These are phyloP conservation scores for Suillus hirtellus DNA, from an alignment of 768 basidiomycete species.

Conservation along the genomic window DNA sequence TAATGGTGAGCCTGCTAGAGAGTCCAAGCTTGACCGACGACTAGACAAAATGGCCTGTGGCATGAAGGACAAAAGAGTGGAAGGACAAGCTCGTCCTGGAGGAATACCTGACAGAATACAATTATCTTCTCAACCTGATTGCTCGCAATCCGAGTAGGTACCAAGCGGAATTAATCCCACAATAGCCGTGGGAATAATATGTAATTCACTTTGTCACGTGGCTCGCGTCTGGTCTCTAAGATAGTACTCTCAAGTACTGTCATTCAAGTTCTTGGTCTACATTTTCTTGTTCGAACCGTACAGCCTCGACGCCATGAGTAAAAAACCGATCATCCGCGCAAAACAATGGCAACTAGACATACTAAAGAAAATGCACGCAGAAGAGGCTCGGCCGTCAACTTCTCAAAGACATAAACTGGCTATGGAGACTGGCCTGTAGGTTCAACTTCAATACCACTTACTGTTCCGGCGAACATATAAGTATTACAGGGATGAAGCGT, in stretches of 20 bases:
- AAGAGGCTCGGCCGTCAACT: slow-evolving; percentile 25
- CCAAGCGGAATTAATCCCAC: neutral
- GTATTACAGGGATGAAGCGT: slow-evolving; percentile 26
- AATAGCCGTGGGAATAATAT: neutral
- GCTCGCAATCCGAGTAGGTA: neutral
- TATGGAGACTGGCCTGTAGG: slow-evolving; percentile 33
- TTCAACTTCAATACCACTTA: slow-evolving; percentile 16
- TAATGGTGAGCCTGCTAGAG: neutral
- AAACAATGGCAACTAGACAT: slow-evolving; percentile 31
- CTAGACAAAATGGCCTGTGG: slow-evolving; percentile 12
- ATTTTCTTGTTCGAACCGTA: slow-evolving; percentile 9
- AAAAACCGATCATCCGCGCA: slow-evolving; percentile 21
- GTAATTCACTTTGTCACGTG: neutral
- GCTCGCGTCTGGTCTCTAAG: neutral
- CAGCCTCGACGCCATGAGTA: slow-evolving; percentile 6
- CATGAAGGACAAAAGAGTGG: slow-evolving; percentile 15
- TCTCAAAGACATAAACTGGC: slow-evolving; percentile 23
- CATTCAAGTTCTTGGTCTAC: neutral
- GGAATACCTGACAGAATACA: neutral
- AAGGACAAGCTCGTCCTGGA: slow-evolving; percentile 5
- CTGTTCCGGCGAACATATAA: neutral
- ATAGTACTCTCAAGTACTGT: neutral
- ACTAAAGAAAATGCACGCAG: slow-evolving; percentile 26
- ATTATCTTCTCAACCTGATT: neutral
- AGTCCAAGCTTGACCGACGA: slow-evolving; percentile 18